Percentiles rank a stretch among this genome's conserved stretches.
phyloP scores from a whole-genome alignment of 2,329 filamentous ascomycete genomes.

The Tothia fuscella region DNA sequence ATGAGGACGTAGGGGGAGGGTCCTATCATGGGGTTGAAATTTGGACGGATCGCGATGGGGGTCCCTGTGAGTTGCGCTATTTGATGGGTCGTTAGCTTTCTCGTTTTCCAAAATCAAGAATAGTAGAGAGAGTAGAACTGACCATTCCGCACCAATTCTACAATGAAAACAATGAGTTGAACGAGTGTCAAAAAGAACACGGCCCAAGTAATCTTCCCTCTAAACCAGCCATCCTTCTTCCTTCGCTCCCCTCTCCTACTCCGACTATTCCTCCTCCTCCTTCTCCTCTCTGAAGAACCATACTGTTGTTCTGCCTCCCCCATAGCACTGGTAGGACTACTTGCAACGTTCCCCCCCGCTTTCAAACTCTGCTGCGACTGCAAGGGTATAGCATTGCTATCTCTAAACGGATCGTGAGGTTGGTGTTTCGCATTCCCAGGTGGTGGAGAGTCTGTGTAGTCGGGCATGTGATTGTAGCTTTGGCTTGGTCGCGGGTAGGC shows the following conservation, averaged over 20 bases:
- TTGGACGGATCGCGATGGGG: conserved; percentile 65
- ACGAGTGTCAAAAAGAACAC: conserved; percentile 67
- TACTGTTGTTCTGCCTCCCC: conserved; percentile 29
- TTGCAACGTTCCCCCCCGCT: conserved; percentile 8
- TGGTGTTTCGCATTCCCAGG: no score
- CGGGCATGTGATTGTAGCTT: conserved; percentile 27
- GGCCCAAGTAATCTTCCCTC: conserved; percentile 58
- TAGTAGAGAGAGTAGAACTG: conserved; percentile 24
- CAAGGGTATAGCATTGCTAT: conserved; percentile 37
- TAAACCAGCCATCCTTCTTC: conserved; percentile 42
- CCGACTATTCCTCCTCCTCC: conserved; percentile 14
- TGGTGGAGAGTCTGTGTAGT: conserved; percentile 21
- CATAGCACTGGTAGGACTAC: conserved; percentile 26
- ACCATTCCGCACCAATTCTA: conserved; percentile 77
- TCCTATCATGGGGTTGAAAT: conserved; percentile 95
- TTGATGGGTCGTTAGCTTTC: conserved; percentile 12
- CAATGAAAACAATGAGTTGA: conserved; percentile 79
- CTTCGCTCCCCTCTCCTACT: conserved; percentile 17
- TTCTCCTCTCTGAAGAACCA: conserved; percentile 13
- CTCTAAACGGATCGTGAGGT: conserved; percentile 33
- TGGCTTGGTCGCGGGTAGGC: conserved; percentile 37
- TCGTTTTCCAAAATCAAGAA: not conserved
- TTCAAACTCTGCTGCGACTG: conserved; percentile 26
- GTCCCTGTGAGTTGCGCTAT: conserved; percentile 64
- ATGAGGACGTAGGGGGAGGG: conserved; percentile 83